phyloP scores from a whole-genome alignment of 1,284 basidiomycete species.

The Athelia sp. region DNA sequence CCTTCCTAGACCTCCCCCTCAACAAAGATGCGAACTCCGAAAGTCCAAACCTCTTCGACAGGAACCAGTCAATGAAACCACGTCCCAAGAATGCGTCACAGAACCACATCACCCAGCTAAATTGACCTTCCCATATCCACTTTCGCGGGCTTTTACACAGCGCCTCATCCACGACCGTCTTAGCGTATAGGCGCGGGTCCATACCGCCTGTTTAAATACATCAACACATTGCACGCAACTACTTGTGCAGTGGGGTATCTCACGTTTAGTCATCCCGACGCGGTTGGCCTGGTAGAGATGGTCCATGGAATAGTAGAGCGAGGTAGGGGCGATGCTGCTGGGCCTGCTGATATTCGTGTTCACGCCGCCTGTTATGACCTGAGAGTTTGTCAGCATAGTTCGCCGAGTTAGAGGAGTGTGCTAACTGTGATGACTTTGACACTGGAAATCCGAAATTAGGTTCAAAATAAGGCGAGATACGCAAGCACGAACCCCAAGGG shows the following conservation, averaged over 20 bases:
- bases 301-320: constrained; percentile 23
- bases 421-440: constrained; percentile 26
- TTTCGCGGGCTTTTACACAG: constrained; percentile 14
- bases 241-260: no score
- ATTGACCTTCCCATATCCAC: constrained; percentile 21
- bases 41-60: constrained; percentile 13
- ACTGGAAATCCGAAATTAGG: constrained; percentile 8
- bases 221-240: no score
- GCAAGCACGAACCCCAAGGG: constrained; percentile 19
- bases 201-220: neutral
- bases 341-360: constrained; percentile 19
- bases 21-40: constrained; percentile 9
- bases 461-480: neutral
- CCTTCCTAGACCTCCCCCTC: constrained; percentile 2
- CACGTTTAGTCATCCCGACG: constrained; percentile 14
- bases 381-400: neutral
- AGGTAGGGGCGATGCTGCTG: constrained; percentile 14
- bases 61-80: constrained; percentile 13
- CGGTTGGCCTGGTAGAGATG: constrained; percentile 11
- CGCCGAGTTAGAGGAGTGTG: neutral
- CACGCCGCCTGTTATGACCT: constrained; percentile 25
- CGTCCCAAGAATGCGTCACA: constrained; percentile 20
- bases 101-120: constrained; percentile 20
- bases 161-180: constrained; percentile 19
- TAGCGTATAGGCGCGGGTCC: constrained; percentile 16